These are phyloP conservation scores for Sugiyamaella marilandica DNA, from an alignment of 805 yeast genomes.

Conservation along the genomic window DNA sequence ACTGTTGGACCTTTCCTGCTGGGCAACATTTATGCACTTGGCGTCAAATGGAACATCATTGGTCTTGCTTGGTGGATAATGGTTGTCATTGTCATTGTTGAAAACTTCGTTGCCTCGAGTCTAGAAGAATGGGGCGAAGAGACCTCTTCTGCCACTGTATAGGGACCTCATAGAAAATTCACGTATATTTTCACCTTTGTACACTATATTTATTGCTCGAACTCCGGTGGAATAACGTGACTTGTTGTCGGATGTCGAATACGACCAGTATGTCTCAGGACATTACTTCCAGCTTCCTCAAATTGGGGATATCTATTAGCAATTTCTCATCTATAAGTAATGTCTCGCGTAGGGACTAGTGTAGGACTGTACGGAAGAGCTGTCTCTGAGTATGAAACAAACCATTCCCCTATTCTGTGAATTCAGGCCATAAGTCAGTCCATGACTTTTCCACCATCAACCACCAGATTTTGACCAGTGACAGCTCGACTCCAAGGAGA, in stretches of 20 bases:
- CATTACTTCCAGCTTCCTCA: no score
- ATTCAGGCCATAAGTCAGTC: background rate
- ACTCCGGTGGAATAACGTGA: no score
- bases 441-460: slow-evolving; percentile 1
- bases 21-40: slow-evolving; percentile 14
- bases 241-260: no score
- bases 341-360: no score
- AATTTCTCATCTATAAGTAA: no score
- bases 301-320: no score
- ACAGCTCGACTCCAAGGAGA: slow-evolving; percentile 6
- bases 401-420: no score
- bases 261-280: no score
- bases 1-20: slow-evolving; percentile 12
- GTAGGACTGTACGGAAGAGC: no score
- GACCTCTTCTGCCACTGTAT: background rate
- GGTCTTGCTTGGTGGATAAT: slow-evolving; percentile 17
- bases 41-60: slow-evolving; percentile 9
- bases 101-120: slow-evolving; percentile 1
- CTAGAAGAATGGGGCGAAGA: slow-evolving; percentile 2
- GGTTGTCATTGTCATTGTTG: slow-evolving; percentile 11
- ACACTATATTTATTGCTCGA: no score
- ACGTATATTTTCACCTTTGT: no score
- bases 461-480: slow-evolving; percentile 2
- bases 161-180: background rate
- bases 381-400: no score